Conservation (phyloP, 805 yeast genomes). For the Metschnikowia henanensis region DNA sequence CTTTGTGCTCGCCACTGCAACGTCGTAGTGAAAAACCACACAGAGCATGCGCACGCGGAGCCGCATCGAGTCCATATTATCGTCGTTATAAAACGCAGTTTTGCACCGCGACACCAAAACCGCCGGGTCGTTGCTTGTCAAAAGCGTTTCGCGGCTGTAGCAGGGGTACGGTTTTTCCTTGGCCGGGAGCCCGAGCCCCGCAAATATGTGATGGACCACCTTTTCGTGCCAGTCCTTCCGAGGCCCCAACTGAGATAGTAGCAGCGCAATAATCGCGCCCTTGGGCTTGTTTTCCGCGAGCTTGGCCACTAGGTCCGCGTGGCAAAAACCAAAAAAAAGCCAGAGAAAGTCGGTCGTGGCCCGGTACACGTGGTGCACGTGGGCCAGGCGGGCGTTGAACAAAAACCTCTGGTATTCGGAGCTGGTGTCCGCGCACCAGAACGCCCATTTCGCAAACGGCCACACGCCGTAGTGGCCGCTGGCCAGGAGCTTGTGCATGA, state of each 20-base stretch:
- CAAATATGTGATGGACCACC: conserved; percentile 27
- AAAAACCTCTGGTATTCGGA: conserved; percentile 20
- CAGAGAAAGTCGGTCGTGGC: conserved; percentile 22
- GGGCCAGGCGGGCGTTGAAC: conserved; percentile 20
- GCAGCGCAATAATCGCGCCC: conserved; percentile 2
- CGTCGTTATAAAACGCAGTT: conserved; percentile 17
- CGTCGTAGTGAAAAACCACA: conserved; percentile 4
- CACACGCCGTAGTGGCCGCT: conserved; percentile 26
- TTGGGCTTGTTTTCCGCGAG: not conserved
- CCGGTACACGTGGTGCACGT: conserved; percentile 25
- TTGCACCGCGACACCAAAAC: conserved; percentile 14
- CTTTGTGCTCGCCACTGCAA: not conserved
- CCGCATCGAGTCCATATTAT: conserved; percentile 29
- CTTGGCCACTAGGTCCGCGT: conserved; percentile 5
- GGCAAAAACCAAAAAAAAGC: conserved; percentile 23
- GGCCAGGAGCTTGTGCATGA: conserved; percentile 26
- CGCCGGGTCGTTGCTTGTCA: conserved; percentile 23
- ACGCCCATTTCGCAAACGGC: conserved; percentile 36
- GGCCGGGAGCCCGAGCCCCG: conserved; percentile 25
- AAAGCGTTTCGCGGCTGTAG: conserved; percentile 25
- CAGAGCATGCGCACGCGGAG: conserved; percentile 20
- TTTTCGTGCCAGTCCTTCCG: conserved; percentile 31
- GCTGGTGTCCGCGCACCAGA: conserved; percentile 34
- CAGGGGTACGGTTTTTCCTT: conserved; percentile 24
- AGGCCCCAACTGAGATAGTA: conserved; percentile 25